Evolutionary conservation across 2,329 filamentous ascomycete species (phyloP).

Genomic region (Xylariaceae sp.): DNA sequence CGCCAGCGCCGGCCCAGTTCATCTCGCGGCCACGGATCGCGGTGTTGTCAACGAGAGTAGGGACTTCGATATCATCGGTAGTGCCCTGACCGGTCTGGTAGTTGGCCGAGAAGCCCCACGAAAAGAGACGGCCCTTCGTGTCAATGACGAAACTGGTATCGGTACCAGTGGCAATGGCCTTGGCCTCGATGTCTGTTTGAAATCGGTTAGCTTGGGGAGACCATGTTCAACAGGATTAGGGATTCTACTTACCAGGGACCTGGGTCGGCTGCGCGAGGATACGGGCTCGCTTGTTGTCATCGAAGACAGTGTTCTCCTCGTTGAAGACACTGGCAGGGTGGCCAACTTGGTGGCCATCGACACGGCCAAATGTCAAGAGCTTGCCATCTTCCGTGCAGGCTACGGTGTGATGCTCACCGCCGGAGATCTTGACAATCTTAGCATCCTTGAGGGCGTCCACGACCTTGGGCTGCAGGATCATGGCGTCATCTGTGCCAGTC

Average conservation of each 20-base stretch:
- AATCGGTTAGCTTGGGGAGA: constrained; percentile 17
- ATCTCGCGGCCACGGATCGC: constrained; percentile 72
- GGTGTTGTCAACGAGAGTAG: constrained; percentile 78
- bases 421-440: constrained; percentile 63
- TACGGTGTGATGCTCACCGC: constrained; percentile 63
- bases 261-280: constrained; percentile 64
- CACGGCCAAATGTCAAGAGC: constrained; percentile 43
- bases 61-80: constrained; percentile 71
- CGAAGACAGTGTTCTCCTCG: constrained; percentile 56
- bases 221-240: background rate
- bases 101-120: constrained; percentile 75
- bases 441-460: constrained; percentile 59
- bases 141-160: constrained; percentile 72
- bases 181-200: constrained; percentile 44
- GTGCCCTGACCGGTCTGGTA: constrained; percentile 76
- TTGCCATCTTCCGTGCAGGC: constrained; percentile 39
- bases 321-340: constrained; percentile 51
- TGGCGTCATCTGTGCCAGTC: constrained; percentile 63
- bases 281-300: constrained; percentile 60
- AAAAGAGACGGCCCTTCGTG: constrained; percentile 63
- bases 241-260: constrained; percentile 46
- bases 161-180: constrained; percentile 56
- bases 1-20: constrained; percentile 76
- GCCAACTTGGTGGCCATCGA: constrained; percentile 49
- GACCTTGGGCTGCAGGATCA: constrained; percentile 65